Evolutionary conservation across 2,329 filamentous ascomycete genomes (phyloP), one percentile per base, ranked within the genome.

Genomic region (Penicillium sp.): DNA sequence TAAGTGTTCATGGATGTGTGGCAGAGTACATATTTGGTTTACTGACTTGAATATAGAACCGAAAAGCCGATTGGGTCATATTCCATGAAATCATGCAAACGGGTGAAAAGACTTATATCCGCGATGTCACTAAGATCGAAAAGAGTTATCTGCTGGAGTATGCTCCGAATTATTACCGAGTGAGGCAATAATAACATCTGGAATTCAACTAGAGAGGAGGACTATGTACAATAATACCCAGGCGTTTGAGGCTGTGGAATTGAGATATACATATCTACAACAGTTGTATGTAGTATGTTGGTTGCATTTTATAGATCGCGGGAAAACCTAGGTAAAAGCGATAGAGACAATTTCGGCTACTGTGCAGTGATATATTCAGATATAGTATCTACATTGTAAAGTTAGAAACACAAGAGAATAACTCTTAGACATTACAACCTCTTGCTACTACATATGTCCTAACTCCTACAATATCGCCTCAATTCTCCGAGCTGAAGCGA

Each of bases 1-100:
- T 82, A 70, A 74, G 80, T 81, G 29, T 43, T 32, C 43, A 18
- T 29, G 13, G n/a, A 45, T n/a, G 31, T 39, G 31, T 18, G 9
- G 7, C 26, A 29, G n/a, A 24, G n/a, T 2, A 20, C 20, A 8
- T 47, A 5, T 37, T 40, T 38, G 18, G 4, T 38, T 55, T 47
- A 52, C 60, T 66, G 49, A 68, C 56, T 52, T 35, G 34, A 43
- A 38, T 38, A 11, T 63, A 82, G 80, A 96, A 96, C 73, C 86
- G 92, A 55, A 97, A 95, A 78, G 91, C 91, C 11, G 92, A 97
- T 61, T 97, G 93, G 92, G 92, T 97, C 10, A 83, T 99, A 34
- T 99, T 97, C 69, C 89, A 95, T 66, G 93, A 97, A 76, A 85
- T 96, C 37, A 85, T 96, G 81, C 90, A 97, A 77, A 95, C 90